A percentile compares a stretch with the other conserved stretches of the same genome.
Evolutionary conservation across 306 rosid species (phyloP).

Genomic region (Dicorynia guianensis): DNA sequence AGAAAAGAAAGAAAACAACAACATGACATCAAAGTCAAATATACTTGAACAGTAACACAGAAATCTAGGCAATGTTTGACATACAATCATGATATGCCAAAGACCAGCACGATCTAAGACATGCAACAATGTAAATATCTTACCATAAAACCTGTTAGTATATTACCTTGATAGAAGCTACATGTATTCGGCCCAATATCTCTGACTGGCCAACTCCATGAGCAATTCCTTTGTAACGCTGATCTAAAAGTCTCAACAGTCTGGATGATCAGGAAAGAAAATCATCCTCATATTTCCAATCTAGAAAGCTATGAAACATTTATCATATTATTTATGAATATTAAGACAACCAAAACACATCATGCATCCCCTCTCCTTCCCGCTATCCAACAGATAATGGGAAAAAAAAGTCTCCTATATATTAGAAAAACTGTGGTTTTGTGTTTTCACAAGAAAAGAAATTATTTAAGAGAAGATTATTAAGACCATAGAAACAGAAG

Average conservation of each 20-base stretch:
- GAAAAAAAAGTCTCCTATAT: neutral
- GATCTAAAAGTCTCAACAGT: conserved; percentile 93
- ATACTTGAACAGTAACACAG: neutral
- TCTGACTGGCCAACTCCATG: conserved; percentile 98
- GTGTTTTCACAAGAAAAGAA: conserved; percentile 4
- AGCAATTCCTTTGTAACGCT: conserved; percentile 95
- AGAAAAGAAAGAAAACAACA: conserved; percentile 5
- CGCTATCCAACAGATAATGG: too few relatives aligned
- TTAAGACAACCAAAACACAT: conserved; percentile 2
- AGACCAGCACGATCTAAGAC: conserved; percentile 6
- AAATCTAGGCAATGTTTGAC: conserved; percentile 2
- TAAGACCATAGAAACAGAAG: neutral
- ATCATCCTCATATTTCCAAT: conserved; percentile 24
- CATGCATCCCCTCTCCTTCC: neutral
- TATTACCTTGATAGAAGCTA: conserved; percentile 95
- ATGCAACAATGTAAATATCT: conserved; percentile 19
- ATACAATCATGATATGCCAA: neutral
- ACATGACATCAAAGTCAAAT: neutral
- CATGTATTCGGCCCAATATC: conserved; percentile 95
- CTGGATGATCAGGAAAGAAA: conserved; percentile 51
- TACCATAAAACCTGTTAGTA: conserved; percentile 4
- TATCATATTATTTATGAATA: neutral
- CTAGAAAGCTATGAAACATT: conserved; percentile 12
- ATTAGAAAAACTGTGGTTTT: conserved; percentile 17
- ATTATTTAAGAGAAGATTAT: neutral